Base-by-base conservation (phyloP, 805 yeast genomes). In the Cyberlindnera euphorbiae region DNA sequence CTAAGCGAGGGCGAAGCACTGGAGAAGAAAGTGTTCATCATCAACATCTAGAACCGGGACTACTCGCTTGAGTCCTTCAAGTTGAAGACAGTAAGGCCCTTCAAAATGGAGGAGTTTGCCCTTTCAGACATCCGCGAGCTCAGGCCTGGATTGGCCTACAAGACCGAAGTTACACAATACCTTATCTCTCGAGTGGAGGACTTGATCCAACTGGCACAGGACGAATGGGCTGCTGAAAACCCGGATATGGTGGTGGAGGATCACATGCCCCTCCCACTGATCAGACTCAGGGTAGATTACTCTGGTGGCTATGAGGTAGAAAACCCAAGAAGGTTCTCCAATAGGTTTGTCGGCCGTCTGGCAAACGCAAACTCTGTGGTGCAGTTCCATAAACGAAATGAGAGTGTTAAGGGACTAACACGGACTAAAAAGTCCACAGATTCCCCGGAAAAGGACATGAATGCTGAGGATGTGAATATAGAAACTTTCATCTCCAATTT, bases 321-420 rank as follows among this genome's bases (percentile, higher is more conserved):
- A 52, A 90, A 89, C 52, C 84, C 95, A 0, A 67, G 94, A 35
- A 64, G 96, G 44, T 86, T 93, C 45, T 86, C 96, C 12, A 87
- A 89, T 52, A 66, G 86, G 50, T 93, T 90, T 66, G 95, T 84
- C 6, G 96, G 96, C 0, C 69, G 69, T 43, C 93, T 90, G 2
- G 98, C 97, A 4, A 93, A 93, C 56, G 77, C 80, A n/a, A 81
- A 85, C 50, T 94, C 88, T 50, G 85, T 89, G 8, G 74, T 90
- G 3, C 79, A 77, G 31, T 82, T 83, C 55, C 75, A 75, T 52
- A 72, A 75, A 53, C 75, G 70, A 45, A 67, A 52, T 56, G 66
- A 35, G 19, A 19, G n/a, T n/a, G n/a, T 14, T 17, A 12, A 24
- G 13, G 9, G 14, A 9, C 7, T 12, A 14, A 12, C 14, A 9